Percentiles rank a stretch among this genome's conserved stretches.
These are phyloP conservation scores for Collariella sp. DNA, from an alignment of 495 filamentous ascomycete species.

Conservation along the genomic window DNA sequence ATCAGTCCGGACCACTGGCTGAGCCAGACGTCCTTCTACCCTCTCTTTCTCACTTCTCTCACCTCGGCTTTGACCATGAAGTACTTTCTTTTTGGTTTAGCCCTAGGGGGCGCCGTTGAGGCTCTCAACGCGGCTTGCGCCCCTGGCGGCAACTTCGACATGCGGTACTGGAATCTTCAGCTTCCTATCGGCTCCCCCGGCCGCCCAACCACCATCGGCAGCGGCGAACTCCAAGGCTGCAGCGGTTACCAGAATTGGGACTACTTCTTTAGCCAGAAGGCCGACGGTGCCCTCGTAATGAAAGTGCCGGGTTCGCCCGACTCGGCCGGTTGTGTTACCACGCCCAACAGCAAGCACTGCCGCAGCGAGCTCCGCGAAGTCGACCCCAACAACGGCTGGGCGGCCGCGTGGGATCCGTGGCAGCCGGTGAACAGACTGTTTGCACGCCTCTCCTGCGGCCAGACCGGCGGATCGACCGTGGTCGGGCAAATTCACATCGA, in stretches of 20 bases:
- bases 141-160: slow-evolving; percentile 34
- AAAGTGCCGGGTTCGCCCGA: slow-evolving; percentile 23
- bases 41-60: background rate
- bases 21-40: too few species aligned
- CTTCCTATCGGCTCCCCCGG: slow-evolving; percentile 29
- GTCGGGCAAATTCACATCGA: slow-evolving; percentile 35
- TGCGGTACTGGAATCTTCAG: slow-evolving; percentile 27
- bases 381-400: slow-evolving; percentile 10
- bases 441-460: slow-evolving; percentile 11
- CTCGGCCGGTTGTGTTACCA: slow-evolving; percentile 31
- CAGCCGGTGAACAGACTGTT: slow-evolving; percentile 27
- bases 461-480: slow-evolving; percentile 17
- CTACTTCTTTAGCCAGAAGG: slow-evolving; percentile 32
- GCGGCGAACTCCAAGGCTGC: slow-evolving; percentile 27
- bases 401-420: slow-evolving; percentile 25
- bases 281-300: slow-evolving; percentile 29
- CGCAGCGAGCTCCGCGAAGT: slow-evolving; percentile 36
- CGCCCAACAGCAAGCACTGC: slow-evolving; percentile 32
- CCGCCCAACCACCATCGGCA: slow-evolving; percentile 19
- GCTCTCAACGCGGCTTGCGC: slow-evolving; percentile 24
- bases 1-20: background rate
- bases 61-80: background rate
- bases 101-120: background rate
- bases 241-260: slow-evolving; percentile 25
- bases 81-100: background rate